A percentile compares a stretch with the other conserved stretches of the same genome.
phyloP scores from a whole-genome alignment of 768 basidiomycete species.

The Porphyrellus cyaneotinctus region DNA sequence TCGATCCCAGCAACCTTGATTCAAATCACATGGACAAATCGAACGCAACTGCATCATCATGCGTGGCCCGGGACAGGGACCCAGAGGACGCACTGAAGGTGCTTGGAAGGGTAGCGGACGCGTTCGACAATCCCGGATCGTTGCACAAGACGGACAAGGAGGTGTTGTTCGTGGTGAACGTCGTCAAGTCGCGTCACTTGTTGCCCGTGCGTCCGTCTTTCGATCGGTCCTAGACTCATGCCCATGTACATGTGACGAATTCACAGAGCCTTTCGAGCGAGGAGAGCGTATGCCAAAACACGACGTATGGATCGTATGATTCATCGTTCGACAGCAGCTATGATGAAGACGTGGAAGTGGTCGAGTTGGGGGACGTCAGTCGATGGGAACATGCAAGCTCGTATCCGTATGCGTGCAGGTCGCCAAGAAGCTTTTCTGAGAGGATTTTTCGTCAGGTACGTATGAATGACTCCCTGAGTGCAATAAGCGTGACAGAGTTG shows the following conservation, averaged over 20 bases:
- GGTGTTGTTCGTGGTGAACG: conserved; percentile 18
- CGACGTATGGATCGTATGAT: conserved; percentile 2
- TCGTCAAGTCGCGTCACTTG: conserved; percentile 21
- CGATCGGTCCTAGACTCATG: neutral
- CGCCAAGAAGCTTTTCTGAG: conserved; percentile 3
- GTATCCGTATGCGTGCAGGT: conserved; percentile 12
- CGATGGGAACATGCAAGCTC: conserved; percentile 15
- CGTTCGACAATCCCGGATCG: conserved; percentile 24
- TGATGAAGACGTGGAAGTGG: conserved; percentile 19
- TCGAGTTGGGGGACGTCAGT: conserved; percentile 9
- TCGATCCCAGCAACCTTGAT: neutral
- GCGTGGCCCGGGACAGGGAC: neutral
- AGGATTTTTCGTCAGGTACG: conserved; percentile 14
- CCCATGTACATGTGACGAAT: neutral
- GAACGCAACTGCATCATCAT: neutral
- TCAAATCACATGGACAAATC: conserved; percentile 4
- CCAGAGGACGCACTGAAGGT: conserved; percentile 19
- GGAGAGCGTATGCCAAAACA: conserved; percentile 8
- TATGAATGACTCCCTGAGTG: neutral
- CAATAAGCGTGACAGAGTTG: neutral
- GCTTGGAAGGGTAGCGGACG: conserved; percentile 28
- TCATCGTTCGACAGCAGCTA: conserved; percentile 12
- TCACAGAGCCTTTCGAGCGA: conserved; percentile 17
- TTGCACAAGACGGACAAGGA: conserved; percentile 19
- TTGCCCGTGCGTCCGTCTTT: conserved; percentile 16